A percentile compares a stretch with the other conserved stretches of the same genome.
Conservation (phyloP, 352 stramenopile genomes). For the Phytophthora pisi region DNA sequence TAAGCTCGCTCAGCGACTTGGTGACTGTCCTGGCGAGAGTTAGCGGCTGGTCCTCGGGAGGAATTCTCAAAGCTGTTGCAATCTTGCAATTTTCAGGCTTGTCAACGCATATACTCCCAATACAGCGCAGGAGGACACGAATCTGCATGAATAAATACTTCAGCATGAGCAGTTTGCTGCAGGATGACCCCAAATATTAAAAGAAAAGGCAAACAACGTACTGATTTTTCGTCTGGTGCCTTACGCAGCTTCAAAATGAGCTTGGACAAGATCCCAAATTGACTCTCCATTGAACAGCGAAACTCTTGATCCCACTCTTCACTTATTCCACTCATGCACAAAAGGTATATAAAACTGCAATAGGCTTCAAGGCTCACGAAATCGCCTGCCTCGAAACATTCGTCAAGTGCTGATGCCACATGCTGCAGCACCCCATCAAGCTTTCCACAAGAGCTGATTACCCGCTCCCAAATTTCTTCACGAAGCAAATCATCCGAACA, state of each 20-base stretch:
- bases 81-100: conserved; percentile 5
- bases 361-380: conserved; percentile 12
- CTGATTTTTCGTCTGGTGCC: not conserved
- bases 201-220: conserved; percentile 5
- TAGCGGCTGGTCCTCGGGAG: not conserved
- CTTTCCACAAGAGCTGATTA: not conserved
- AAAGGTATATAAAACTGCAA: conserved; percentile 22
- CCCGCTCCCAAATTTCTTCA: conserved; percentile 22
- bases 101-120: conserved; percentile 16
- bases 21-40: not conserved
- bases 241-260: conserved; percentile 13
- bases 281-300: conserved; percentile 3
- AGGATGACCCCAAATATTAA: not conserved
- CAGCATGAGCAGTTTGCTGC: not conserved
- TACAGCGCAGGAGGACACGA: conserved; percentile 5
- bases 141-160: conserved; percentile 2
- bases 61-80: not conserved
- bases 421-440: conserved; percentile 10
- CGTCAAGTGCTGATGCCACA: conserved; percentile 3
- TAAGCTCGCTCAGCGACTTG: not conserved
- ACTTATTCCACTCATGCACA: conserved; percentile 11
- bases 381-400: conserved; percentile 1
- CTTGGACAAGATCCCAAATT: conserved; percentile 17
- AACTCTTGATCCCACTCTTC: conserved; percentile 12
- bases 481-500: conserved; percentile 16